Evolutionary conservation across 306 rosid genomes (phyloP).

Genomic region (Cicer cuneatum): DNA sequence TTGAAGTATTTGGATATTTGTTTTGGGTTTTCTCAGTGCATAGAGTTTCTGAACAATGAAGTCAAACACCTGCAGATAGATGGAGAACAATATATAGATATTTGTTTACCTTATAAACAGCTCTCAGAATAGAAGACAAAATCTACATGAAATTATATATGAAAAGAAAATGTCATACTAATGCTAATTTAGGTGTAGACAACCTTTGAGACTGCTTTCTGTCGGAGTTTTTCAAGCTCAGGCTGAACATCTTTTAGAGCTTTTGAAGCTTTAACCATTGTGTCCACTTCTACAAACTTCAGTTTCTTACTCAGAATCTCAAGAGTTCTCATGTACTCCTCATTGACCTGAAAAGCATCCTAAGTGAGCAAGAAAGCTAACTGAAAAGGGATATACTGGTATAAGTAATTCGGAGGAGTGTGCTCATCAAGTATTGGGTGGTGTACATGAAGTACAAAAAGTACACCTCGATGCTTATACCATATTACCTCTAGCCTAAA

Average conservation of each 20-base stretch:
- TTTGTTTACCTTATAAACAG: conserved; percentile 21
- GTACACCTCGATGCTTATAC: conserved; percentile 27
- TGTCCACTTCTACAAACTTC: conserved; percentile 86
- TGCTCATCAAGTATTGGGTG: conserved; percentile 21
- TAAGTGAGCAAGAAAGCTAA: conserved; percentile 39
- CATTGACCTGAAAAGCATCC: conserved; percentile 76
- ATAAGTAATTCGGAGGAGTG: conserved; percentile 22
- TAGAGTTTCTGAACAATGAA: conserved; percentile 96
- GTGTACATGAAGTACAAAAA: conserved; percentile 37
- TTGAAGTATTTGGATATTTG: conserved; percentile 98
- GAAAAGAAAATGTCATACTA: conserved; percentile 8
- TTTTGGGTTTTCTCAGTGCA: conserved; percentile 94
- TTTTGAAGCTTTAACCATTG: conserved; percentile 85
- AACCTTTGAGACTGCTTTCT: conserved; percentile 97
- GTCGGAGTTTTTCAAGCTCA: conserved; percentile 93
- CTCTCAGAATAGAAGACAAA: background rate
- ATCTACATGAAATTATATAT: conserved; percentile 26
- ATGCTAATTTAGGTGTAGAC: conserved; percentile 17
- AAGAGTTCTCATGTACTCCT: conserved; percentile 92
- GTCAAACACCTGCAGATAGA: conserved; percentile 79
- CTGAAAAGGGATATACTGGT: conserved; percentile 22
- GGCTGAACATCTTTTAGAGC: conserved; percentile 98
- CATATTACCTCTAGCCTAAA: conserved; percentile 16
- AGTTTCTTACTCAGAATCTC: conserved; percentile 91
- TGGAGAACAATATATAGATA: conserved; percentile 36